Evolutionary conservation across 768 basidiomycete species (phyloP).

Genomic region (Suillus subaureus): DNA sequence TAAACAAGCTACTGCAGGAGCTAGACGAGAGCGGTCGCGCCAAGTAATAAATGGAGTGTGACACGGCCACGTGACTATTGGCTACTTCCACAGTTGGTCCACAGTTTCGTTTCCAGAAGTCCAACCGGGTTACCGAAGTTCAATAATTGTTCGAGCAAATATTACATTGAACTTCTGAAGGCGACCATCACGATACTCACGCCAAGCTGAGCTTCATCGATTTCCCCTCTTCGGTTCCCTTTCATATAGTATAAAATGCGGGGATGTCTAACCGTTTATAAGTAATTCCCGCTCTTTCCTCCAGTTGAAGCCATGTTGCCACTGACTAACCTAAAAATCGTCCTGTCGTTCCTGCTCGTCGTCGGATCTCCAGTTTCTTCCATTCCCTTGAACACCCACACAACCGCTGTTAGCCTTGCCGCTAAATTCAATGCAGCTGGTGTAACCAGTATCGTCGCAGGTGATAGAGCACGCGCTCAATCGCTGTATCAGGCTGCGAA

Average conservation of each 20-base stretch:
- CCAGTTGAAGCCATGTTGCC: not conserved
- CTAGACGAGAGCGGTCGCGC: not conserved
- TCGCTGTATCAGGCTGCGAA: not conserved
- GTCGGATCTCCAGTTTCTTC: not conserved
- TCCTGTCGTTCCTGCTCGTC: slow-evolving; percentile 1
- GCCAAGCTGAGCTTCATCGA: not conserved
- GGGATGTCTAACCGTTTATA: not conserved
- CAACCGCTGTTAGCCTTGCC: not conserved
- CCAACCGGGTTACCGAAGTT: not conserved
- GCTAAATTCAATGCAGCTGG: slow-evolving; percentile 8
- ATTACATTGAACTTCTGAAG: slow-evolving; percentile 1
- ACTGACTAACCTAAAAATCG: not conserved
- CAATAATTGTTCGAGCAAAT: not conserved
- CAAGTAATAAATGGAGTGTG: not conserved
- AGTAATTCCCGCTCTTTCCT: not conserved
- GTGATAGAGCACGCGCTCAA: slow-evolving; percentile 5
- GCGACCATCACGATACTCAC: not conserved
- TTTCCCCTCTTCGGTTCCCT: not conserved
- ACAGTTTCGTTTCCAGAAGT: not conserved
- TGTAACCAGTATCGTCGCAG: slow-evolving; percentile 3
- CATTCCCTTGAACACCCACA: not conserved
- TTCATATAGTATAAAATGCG: not conserved
- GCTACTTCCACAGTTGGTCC: not conserved
- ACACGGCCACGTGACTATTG: not conserved
- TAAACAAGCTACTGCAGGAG: not conserved